Conservation (phyloP, 31 red algal species). For the Pterothamnion heteromorphum region DNA sequence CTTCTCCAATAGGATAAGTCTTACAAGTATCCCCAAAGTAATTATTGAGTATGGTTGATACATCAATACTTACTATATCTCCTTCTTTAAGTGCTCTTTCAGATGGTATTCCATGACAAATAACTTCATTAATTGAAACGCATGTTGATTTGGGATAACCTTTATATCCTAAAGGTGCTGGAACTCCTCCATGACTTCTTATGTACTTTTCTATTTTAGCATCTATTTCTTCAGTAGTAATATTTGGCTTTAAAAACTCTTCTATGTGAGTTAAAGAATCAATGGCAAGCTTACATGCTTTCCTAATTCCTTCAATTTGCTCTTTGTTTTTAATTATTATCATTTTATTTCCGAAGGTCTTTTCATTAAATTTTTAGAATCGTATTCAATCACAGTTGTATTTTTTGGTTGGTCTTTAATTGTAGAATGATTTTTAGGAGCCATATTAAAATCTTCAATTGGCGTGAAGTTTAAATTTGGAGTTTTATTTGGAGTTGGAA, state of each 20-base stretch:
- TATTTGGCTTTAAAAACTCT: conserved; percentile 57
- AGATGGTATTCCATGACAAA: conserved; percentile 96
- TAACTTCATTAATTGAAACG: conserved; percentile 90
- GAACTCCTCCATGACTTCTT: conserved; percentile 58
- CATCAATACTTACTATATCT: conserved; percentile 92
- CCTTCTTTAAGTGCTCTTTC: conserved; percentile 63
- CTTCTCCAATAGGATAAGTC: conserved; percentile 77
- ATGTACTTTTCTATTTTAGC: conserved; percentile 72
- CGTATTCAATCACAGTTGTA: too few relatives aligned
- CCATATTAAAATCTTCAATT: too few relatives aligned
- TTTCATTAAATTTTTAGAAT: too few relatives aligned
- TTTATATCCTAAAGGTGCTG: conserved; percentile 79
- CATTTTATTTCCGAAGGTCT: too few relatives aligned
- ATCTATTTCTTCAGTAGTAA: conserved; percentile 90
- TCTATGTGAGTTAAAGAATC: conserved; percentile 75
- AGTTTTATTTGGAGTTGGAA: too few relatives aligned
- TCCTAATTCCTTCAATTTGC: conserved; percentile 70
- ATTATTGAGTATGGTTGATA: conserved; percentile 70
- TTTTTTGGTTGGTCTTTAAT: too few relatives aligned
- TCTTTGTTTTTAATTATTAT: too few relatives aligned
- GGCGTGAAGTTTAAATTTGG: too few relatives aligned
- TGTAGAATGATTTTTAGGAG: too few relatives aligned
- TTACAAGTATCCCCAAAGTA: conserved; percentile 90
- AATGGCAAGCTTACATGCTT: conserved; percentile 64
- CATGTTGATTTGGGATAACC: conserved; percentile 85